Base-by-base conservation (phyloP, 129 eudicot species). In the Flaveria brownii region DNA sequence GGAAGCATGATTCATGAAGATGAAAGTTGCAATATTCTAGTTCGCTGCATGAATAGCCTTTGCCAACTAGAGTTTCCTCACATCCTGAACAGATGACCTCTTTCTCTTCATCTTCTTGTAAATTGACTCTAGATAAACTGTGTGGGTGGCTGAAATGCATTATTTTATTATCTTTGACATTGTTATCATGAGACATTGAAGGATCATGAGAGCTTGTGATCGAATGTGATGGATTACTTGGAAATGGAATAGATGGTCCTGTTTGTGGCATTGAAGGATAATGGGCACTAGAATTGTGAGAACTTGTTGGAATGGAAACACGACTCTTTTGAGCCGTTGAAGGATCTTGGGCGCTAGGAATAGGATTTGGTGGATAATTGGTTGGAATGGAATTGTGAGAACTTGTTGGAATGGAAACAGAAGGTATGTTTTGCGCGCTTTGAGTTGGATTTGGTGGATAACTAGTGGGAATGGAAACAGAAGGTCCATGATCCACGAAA, bases 101-200 rank as follows among this genome's bases (percentile, higher is more conserved):
- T 6, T 86, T 68, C 25, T 79, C 82, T 41, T 71, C 75, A 22
- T 74, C 70, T 52, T 80, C 80, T 45, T 72, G 51, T 15, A 72
- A 15, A 30, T 51, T 23, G 22, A 78, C 55, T 20, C 22, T 14
- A 77, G 4, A 17, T 75, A 86, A 16, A 10, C 51, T 68, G 65
- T 88, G 96, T 3, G 86, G 84, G 73, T 90, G 96, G 78, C 96
- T 82, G 59, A 88, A 90, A 30, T 90, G 96, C 71, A 70, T 83
- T 64, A 68, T 11, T 13, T 54, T 66, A n/a, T 78, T 55, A 67
- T 61, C 46, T 55, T 62, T 57, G 11, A 2, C 71, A 52, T 28
- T 23, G 5, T 28, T 41, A 47, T n/a, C n/a, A n/a, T 47, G 64
- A 63, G 62, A 9, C 9, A 8, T 63, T 30, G 72, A 47, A 17